Conservation (phyloP, 1,284 basidiomycete genomes). For the Fistulinella cinereoalba region DNA sequence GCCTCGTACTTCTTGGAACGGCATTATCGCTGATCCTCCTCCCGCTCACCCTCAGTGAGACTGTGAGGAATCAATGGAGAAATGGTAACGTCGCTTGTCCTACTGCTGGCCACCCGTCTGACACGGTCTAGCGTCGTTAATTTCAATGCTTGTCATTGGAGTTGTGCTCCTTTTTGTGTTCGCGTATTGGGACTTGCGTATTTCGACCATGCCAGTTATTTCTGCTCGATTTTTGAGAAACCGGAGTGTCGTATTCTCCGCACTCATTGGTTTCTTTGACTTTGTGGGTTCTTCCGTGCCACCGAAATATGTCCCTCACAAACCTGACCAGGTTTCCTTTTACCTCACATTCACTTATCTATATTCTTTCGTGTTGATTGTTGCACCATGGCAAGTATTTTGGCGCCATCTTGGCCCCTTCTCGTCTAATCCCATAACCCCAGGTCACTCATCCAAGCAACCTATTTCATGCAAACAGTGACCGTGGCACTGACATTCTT, state of each 20-base stretch:
- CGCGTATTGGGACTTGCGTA: slow-evolving; percentile 48
- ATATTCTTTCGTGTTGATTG: slow-evolving; percentile 59
- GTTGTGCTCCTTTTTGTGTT: slow-evolving; percentile 44
- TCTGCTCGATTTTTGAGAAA: slow-evolving; percentile 57
- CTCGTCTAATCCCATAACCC: not conserved
- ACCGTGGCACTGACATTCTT: slow-evolving; percentile 65
- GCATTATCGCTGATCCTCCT: slow-evolving; percentile 63
- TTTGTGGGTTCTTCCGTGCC: slow-evolving; percentile 44
- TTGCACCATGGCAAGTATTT: slow-evolving; percentile 50
- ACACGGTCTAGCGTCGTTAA: slow-evolving; percentile 46
- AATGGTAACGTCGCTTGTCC: slow-evolving; percentile 36
- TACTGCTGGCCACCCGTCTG: not conserved
- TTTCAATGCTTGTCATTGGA: slow-evolving; percentile 55
- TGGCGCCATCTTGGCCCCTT: not conserved
- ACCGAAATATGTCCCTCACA: not conserved
- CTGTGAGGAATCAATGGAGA: slow-evolving; percentile 42
- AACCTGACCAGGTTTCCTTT: slow-evolving; percentile 53
- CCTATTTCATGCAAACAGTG: slow-evolving; percentile 55
- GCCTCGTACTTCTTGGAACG: slow-evolving; percentile 64
- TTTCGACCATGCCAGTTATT: slow-evolving; percentile 51
- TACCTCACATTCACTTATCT: slow-evolving; percentile 61
- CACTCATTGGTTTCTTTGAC: slow-evolving; percentile 68
- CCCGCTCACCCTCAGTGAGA: slow-evolving; percentile 58
- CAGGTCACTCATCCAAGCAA: slow-evolving; percentile 50
- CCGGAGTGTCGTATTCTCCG: slow-evolving; percentile 56